A percentile compares a stretch with the other conserved stretches of the same genome.
These are phyloP conservation scores for Naumovozyma baii DNA, from an alignment of 805 yeast species.

Conservation along the genomic window DNA sequence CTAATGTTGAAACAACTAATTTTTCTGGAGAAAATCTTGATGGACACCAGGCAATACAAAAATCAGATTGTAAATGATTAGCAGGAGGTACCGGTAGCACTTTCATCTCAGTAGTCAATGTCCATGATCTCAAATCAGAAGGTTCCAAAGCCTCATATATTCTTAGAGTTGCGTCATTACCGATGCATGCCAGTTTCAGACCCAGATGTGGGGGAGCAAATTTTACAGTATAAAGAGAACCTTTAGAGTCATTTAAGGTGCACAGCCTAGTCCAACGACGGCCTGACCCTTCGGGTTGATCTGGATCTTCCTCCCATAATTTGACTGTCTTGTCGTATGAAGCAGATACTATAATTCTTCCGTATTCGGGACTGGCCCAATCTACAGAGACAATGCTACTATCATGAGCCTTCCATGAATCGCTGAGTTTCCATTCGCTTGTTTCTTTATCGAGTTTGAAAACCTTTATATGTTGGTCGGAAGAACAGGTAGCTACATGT, in stretches of 20 bases:
- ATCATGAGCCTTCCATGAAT: slow-evolving; percentile 94
- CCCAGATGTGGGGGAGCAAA: slow-evolving; percentile 85
- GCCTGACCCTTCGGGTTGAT: slow-evolving; percentile 68
- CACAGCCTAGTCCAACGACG: slow-evolving; percentile 71
- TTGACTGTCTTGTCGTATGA: slow-evolving; percentile 85
- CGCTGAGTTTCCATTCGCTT: slow-evolving; percentile 66
- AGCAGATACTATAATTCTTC: slow-evolving; percentile 76
- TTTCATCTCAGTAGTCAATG: slow-evolving; percentile 59
- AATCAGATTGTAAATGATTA: slow-evolving; percentile 72
- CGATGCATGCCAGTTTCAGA: slow-evolving; percentile 73
- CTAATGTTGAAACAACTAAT: slow-evolving; percentile 74
- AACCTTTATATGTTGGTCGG: slow-evolving; percentile 87
- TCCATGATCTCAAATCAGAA: slow-evolving; percentile 77
- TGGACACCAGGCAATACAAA: slow-evolving; percentile 84
- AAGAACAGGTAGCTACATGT: slow-evolving; percentile 87
- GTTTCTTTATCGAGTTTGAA: slow-evolving; percentile 63
- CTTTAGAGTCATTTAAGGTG: slow-evolving; percentile 75
- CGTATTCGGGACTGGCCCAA: slow-evolving; percentile 94
- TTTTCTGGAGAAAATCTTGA: slow-evolving; percentile 74
- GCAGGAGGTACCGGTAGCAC: slow-evolving; percentile 66
- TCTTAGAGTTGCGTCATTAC: slow-evolving; percentile 78
- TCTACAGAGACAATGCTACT: slow-evolving; percentile 70
- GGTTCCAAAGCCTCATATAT: slow-evolving; percentile 87
- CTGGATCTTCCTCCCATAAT: slow-evolving; percentile 84
- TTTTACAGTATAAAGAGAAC: slow-evolving; percentile 81